Base-by-base conservation (phyloP, 805 yeast genomes). In the Komagataella populi region DNA sequence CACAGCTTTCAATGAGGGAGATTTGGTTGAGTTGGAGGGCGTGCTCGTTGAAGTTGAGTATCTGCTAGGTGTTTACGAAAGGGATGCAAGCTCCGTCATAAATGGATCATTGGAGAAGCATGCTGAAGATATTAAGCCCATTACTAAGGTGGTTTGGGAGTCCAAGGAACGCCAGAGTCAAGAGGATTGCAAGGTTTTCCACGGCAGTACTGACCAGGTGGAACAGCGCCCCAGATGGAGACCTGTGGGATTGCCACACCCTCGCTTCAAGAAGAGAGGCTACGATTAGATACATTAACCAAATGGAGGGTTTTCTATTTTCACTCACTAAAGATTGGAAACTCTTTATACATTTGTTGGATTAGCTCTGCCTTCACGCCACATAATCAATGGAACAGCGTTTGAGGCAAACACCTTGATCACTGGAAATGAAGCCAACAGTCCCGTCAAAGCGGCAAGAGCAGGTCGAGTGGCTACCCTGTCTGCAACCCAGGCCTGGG, bases 381-480 rank as follows among this genome's bases (percentile, higher is more conserved):
- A 72, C 62, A 77, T 74, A 58, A 80, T 57, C 48, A 80, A 62
- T 8, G 85, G 85, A 46, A 80, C 74, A 36, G 81, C 80, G 62
- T 80, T 80, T 10, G 84, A 77, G 3, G 79, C 74, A 62, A 80
- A 77, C 48, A 78, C 67, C 60, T 78, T 78, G 52, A 73, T 72
- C 30, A 76, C 71, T 17, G 84, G 84, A 59, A 77, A 74, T 12
- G 84, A 78, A 14, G 81, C 79, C 46, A 77, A 60, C 55, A 80
- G 64, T 3, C 84, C 84, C 50, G 77, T 77, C 49, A 78, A 55
- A 6, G 84, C 83, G 12, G 81, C 77, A 49, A 80, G 62, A 3
- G 81, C 83, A 6, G 83, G 82, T 53, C 66, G 68, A 43, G 73
- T 67, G 51, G 80, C 70, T 54, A 77, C 61, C 55, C 67, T 73